These are phyloP conservation scores for Plectosphaerella sp. DNA, from an alignment of 2,329 filamentous ascomycete genomes.

Conservation along the genomic window DNA sequence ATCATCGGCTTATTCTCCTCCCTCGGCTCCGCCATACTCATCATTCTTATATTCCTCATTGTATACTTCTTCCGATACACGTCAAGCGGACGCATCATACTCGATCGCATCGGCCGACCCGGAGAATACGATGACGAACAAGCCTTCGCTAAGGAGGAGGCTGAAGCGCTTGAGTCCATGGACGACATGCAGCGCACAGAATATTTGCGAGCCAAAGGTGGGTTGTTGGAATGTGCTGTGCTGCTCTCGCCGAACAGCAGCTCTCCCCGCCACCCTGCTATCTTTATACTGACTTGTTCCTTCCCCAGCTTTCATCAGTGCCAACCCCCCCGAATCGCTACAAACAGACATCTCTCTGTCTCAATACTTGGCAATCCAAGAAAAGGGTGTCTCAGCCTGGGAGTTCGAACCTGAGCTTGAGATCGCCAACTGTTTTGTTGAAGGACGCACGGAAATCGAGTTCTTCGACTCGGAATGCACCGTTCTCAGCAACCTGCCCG, in stretches of 20 bases:
- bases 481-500: slow-evolving; percentile 92
- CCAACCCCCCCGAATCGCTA: slow-evolving; percentile 89
- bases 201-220: slow-evolving; percentile 94
- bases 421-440: slow-evolving; percentile 98
- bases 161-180: slow-evolving; percentile 91
- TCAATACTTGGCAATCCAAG: slow-evolving; percentile 96
- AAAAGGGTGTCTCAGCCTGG: slow-evolving; percentile 99
- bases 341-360: slow-evolving; percentile 97
- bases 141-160: slow-evolving; percentile 88
- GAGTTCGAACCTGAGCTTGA: slow-evolving; percentile 99
- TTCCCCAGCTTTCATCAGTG: slow-evolving; percentile 77
- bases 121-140: slow-evolving; percentile 98
- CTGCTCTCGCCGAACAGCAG: neutral
- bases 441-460: slow-evolving; percentile 93
- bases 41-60: slow-evolving; percentile 72
- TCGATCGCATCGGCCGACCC: slow-evolving; percentile 88
- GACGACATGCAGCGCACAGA: slow-evolving; percentile 87
- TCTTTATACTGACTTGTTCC: neutral
- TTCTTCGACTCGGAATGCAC: slow-evolving; percentile 98
- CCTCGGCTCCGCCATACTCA: slow-evolving; percentile 84
- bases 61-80: slow-evolving; percentile 96
- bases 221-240: no score
- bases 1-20: slow-evolving; percentile 93
- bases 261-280: neutral
- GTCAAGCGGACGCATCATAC: slow-evolving; percentile 78